A percentile compares a stretch with the other conserved stretches of the same genome.
These are phyloP conservation scores for Wallemia hederae DNA, from an alignment of 1,284 basidiomycete species.

Conservation along the genomic window DNA sequence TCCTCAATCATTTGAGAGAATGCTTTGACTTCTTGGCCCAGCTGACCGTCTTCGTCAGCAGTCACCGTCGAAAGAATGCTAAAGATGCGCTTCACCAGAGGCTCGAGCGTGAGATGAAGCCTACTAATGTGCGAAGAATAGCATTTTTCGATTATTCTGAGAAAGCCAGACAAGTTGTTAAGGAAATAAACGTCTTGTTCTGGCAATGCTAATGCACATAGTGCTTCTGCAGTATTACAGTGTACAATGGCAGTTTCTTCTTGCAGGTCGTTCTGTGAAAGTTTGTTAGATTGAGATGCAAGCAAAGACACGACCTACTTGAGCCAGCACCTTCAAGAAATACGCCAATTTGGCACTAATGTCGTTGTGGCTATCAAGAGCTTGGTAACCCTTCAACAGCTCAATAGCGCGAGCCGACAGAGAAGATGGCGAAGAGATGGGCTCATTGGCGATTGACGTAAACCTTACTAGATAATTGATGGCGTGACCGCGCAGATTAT, in stretches of 20 bases:
- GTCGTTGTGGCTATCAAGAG: constrained; percentile 64
- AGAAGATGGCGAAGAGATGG: constrained; percentile 25
- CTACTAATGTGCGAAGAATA: constrained; percentile 40
- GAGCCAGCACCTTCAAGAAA: constrained; percentile 52
- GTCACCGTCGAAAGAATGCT: constrained; percentile 37
- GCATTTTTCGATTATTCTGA: constrained; percentile 68
- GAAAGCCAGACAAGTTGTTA: constrained; percentile 45
- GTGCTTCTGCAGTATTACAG: constrained; percentile 58
- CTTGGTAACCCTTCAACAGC: constrained; percentile 52
- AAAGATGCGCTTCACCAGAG: constrained; percentile 61
- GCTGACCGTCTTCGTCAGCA: constrained; percentile 47
- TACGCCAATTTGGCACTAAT: constrained; percentile 73
- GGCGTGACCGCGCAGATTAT: constrained; percentile 56
- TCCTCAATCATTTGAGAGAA: constrained; percentile 51
- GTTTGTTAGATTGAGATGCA: constrained; percentile 1
- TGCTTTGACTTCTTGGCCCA: constrained; percentile 32
- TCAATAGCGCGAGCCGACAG: constrained; percentile 47
- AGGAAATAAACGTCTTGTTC: constrained; percentile 62
- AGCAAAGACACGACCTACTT: constrained; percentile 22
- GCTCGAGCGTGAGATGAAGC: constrained; percentile 49
- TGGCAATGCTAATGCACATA: constrained; percentile 57
- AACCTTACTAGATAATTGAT: constrained; percentile 80
- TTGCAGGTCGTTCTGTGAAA: constrained; percentile 33
- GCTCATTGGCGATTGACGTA: constrained; percentile 40
- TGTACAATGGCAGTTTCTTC: constrained; percentile 39